Base-by-base conservation (phyloP, 768 basidiomycete species). In the Krasilnikovozyma curviuscula region DNA sequence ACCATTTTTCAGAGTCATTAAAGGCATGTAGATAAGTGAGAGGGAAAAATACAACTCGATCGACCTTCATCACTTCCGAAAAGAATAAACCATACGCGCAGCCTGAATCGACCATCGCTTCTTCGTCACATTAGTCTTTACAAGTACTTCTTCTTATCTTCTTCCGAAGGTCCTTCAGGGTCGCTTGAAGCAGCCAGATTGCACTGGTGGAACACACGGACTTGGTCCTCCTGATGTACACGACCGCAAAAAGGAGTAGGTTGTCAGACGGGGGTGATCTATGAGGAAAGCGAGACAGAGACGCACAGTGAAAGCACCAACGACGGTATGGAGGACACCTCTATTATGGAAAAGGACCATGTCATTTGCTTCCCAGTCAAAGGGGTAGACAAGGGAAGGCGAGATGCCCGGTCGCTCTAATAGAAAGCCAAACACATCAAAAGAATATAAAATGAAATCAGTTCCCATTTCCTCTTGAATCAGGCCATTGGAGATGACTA, bases 321-420 rank as follows among this genome's bases (percentile, higher is more conserved):
- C 77, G 44, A 86, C 83, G 5, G 78, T 72, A 58, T 86, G 84
- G 34, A 84, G 64, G 9, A 83, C 69, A 9, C 82, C 82, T 7
- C 82, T 73, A 65, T 88, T 86, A 62, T 86, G 81, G 73, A 89
- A 86, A 27, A 89, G 61, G 3, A 83, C 75, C 18, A 88, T 70
- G 56, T 85, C 82, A 30, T 75, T 74, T 59, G 75, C 74, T 30
- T 67, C 63, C 70, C 69, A 68, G 44, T 32, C 49, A 37, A 18
- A 18, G 18, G 33, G 33, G 13, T 34, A 18, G 33, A n/a, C n/a
- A n/a, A n/a, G n/a, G n/a, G n/a, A n/a, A n/a, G n/a, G n/a, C n/a
- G n/a, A n/a, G n/a, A n/a, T n/a, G n/a, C n/a, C n/a, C n/a, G n/a
- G n/a, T n/a, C n/a, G n/a, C n/a, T n/a, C n/a, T n/a, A n/a, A n/a